These are phyloP conservation scores for Coemansia sp. DNA, from an alignment of 192 early-diverging fungal genomes.

Conservation along the genomic window DNA sequence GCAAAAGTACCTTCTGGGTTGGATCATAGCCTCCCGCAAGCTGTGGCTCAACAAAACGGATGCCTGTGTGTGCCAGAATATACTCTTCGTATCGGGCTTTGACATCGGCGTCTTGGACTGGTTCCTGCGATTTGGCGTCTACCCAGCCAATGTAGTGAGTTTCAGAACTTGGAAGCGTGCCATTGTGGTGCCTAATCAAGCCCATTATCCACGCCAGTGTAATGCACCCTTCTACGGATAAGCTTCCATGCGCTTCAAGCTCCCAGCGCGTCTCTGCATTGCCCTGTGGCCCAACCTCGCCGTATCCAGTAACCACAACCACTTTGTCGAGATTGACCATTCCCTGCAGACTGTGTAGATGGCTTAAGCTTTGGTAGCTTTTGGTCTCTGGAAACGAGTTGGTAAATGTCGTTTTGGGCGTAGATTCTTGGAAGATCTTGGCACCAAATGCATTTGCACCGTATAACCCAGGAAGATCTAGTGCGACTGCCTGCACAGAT, in stretches of 20 bases:
- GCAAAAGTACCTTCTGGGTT: constrained; percentile 73
- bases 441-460: too few relatives aligned
- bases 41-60: constrained; percentile 61
- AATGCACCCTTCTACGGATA: constrained; percentile 63
- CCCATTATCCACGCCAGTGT: constrained; percentile 98
- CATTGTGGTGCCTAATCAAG: constrained; percentile 81
- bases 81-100: constrained; percentile 86
- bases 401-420: too few relatives aligned
- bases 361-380: constrained; percentile 60
- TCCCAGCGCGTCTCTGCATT: constrained; percentile 94
- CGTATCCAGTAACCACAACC: constrained; percentile 89
- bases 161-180: constrained; percentile 3
- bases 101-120: constrained; percentile 81
- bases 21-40: constrained; percentile 84
- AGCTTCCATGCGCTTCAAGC: constrained; percentile 84
- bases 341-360: constrained; percentile 55
- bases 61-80: constrained; percentile 70
- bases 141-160: constrained; percentile 69
- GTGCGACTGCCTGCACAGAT: too few relatives aligned
- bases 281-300: constrained; percentile 92
- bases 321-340: constrained; percentile 89
- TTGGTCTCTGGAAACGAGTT: too few relatives aligned
- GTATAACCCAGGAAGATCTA: too few relatives aligned
- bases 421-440: too few relatives aligned
- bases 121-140: constrained; percentile 77